phyloP scores from a whole-genome alignment of 345 rosid species.

The Euphorbia peplus region DNA sequence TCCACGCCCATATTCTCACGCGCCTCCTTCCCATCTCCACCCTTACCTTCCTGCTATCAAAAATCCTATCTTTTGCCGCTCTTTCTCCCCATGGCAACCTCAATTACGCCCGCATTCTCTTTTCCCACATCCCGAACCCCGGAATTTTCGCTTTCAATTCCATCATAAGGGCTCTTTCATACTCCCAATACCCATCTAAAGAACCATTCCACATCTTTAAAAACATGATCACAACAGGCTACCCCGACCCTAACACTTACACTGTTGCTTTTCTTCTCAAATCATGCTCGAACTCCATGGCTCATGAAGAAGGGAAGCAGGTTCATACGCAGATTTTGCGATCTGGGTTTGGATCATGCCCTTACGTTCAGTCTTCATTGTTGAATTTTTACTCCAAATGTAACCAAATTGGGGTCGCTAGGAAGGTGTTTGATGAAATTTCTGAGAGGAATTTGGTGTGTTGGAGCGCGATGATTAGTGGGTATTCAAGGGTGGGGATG shows the following conservation, averaged over 20 bases:
- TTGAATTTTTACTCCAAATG: constrained; percentile 13
- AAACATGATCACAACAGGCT: constrained; percentile 10
- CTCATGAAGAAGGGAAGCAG: constrained; percentile 15
- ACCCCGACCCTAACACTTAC: constrained; percentile 15
- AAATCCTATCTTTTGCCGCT: constrained; percentile 21
- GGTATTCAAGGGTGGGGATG: constrained; percentile 23
- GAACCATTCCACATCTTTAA: constrained; percentile 8
- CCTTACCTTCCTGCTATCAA: constrained; percentile 18
- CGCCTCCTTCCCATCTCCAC: constrained; percentile 4
- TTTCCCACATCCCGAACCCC: constrained; percentile 9
- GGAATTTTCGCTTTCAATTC: constrained; percentile 16
- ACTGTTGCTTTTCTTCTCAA: constrained; percentile 20
- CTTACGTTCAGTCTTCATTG: constrained; percentile 17
- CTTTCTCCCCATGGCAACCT: constrained; percentile 18
- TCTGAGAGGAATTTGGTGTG: constrained; percentile 21
- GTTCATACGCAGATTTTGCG: constrained; percentile 6
- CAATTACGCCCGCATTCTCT: constrained; percentile 14
- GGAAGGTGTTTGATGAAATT: constrained; percentile 20
- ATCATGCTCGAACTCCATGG: constrained; percentile 14
- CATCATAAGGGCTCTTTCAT: constrained; percentile 11
- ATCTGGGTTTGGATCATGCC: constrained; percentile 13
- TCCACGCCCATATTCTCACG: constrained; percentile 14
- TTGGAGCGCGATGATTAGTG: constrained; percentile 22
- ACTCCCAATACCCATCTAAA: constrained; percentile 8
- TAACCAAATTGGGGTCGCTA: constrained; percentile 13